Evolutionary conservation across 106 monocot genomes (phyloP).

Genomic region (Agapanthus africanus): DNA sequence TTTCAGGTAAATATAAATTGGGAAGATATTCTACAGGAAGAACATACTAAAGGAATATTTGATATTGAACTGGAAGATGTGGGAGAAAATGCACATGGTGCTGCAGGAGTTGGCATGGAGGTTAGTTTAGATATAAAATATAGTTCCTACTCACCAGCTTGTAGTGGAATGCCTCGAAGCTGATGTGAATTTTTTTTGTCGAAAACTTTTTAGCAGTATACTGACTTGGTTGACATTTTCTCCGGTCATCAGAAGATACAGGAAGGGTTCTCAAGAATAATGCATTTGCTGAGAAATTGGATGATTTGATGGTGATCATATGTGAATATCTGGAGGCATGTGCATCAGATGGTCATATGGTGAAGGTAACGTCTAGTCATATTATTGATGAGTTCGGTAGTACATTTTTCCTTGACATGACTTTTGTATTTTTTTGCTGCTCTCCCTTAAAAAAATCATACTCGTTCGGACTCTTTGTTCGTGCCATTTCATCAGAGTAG

Average conservation of each 20-base stretch:
- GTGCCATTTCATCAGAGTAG: neutral
- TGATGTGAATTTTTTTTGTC: neutral
- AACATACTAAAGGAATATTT: conserved; percentile 73
- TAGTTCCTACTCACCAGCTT: neutral
- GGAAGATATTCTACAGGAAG: too few species aligned
- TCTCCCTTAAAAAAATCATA: too few species aligned
- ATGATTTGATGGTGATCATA: conserved; percentile 65
- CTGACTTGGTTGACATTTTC: neutral
- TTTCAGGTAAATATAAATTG: too few species aligned
- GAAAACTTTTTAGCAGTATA: neutral
- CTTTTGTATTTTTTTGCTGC: neutral
- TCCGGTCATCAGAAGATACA: conserved; percentile 3
- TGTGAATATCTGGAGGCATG: conserved; percentile 71
- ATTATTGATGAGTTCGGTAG: neutral
- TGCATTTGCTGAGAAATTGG: conserved; percentile 56
- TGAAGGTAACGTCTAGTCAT: conserved; percentile 33
- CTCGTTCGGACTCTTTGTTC: neutral
- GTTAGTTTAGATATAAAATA: conserved; percentile 16
- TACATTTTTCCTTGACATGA: neutral
- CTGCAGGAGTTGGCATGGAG: conserved; percentile 19
- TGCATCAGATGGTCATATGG: conserved; percentile 38
- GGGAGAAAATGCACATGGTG: conserved; percentile 21
- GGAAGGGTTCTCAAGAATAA: conserved; percentile 23
- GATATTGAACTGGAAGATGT: conserved; percentile 82
- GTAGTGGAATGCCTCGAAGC: neutral